Conservation (phyloP, 345 rosid species). For the Camelina sativa region DNA sequence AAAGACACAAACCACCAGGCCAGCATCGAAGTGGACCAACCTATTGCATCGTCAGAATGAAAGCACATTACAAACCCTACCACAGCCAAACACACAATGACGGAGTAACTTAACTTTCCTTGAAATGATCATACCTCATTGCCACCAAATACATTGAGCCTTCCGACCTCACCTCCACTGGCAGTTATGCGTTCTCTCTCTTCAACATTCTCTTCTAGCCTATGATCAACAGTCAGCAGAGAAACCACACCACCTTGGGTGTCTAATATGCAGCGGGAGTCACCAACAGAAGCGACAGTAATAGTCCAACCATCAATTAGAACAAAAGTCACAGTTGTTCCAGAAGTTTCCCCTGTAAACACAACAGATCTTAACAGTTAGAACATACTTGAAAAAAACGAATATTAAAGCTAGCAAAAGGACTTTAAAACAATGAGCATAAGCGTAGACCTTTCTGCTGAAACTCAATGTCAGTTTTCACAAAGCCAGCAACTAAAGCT, state of each 20-base stretch:
- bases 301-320: slow-evolving; percentile 97
- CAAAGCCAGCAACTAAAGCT: slow-evolving; percentile 97
- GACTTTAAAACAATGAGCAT: slow-evolving; percentile 12
- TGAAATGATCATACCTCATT: slow-evolving; percentile 68
- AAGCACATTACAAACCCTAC: slow-evolving; percentile 7
- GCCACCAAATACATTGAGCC: slow-evolving; percentile 94
- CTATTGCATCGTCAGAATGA: slow-evolving; percentile 44
- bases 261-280: slow-evolving; percentile 98
- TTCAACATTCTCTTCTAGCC: slow-evolving; percentile 96
- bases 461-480: slow-evolving; percentile 98
- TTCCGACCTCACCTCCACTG: slow-evolving; percentile 99
- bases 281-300: slow-evolving; percentile 99
- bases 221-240: slow-evolving; percentile 95
- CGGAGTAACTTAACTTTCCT: neutral
- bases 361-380: slow-evolving; percentile 36
- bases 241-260: slow-evolving; percentile 95
- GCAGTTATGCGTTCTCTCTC: slow-evolving; percentile 99
- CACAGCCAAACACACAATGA: slow-evolving; percentile 8
- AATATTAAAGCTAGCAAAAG: slow-evolving; percentile 8
- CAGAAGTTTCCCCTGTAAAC: slow-evolving; percentile 93
- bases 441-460: slow-evolving; percentile 73
- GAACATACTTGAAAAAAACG: slow-evolving; percentile 15
- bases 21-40: slow-evolving; percentile 99
- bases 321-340: slow-evolving; percentile 98
- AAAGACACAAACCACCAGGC: slow-evolving; percentile 99